phyloP scores from a whole-genome alignment of 179 eudicot genomes.

The Gypsophila paniculata region DNA sequence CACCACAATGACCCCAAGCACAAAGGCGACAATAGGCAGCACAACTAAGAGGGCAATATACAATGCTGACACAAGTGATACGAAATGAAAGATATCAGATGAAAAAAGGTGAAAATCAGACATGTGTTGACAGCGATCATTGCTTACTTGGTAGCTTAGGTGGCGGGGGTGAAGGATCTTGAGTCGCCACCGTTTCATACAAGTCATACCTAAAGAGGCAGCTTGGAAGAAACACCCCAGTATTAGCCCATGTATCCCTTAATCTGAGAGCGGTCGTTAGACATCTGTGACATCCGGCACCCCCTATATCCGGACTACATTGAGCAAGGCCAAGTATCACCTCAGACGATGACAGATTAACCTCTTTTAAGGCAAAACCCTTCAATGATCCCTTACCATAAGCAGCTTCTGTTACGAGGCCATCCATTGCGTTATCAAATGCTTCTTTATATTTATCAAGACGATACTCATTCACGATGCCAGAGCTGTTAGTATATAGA shows the following conservation, averaged over 20 bases:
- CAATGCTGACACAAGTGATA: not conserved
- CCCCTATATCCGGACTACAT: constrained; percentile 19
- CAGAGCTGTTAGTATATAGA: not conserved
- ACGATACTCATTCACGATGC: constrained; percentile 5
- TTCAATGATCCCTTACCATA: not conserved
- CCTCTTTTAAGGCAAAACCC: not conserved
- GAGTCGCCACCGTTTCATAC: not conserved
- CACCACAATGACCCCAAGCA: constrained; percentile 9
- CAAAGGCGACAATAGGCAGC: not conserved
- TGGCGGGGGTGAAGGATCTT: not conserved
- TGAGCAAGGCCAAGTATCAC: constrained; percentile 16
- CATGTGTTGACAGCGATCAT: not conserved
- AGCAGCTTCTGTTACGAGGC: constrained; percentile 14
- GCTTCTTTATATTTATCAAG: not conserved
- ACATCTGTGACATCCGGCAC: not conserved
- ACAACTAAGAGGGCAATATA: constrained; percentile 7
- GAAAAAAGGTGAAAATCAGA: not conserved
- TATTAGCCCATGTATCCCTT: constrained; percentile 9
- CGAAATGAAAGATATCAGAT: not conserved
- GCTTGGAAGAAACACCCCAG: constrained; percentile 17
- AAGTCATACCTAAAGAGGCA: constrained; percentile 17
- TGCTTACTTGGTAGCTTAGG: constrained; percentile 4
- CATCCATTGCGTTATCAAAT: constrained; percentile 9
- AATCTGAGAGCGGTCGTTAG: not conserved
- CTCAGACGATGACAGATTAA: constrained; percentile 5